A percentile compares a stretch with the other conserved stretches of the same genome.
phyloP scores from a whole-genome alignment of 352 stramenopile species.

The Globisporangium lucens region DNA sequence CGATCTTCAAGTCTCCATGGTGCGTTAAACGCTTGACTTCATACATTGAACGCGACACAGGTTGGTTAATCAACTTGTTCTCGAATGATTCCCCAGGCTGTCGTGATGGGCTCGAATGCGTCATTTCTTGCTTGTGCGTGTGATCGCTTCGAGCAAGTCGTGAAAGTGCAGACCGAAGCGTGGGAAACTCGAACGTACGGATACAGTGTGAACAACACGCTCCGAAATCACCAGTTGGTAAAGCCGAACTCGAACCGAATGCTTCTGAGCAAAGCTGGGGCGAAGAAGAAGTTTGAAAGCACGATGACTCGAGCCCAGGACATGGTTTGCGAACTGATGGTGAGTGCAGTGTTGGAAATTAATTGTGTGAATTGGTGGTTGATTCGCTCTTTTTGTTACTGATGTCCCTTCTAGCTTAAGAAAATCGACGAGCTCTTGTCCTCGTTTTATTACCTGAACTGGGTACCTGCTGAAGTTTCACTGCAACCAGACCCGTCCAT shows the following conservation, averaged over 20 bases:
- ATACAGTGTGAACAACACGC: slow-evolving; percentile 67
- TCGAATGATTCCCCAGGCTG: slow-evolving; percentile 28
- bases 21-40: slow-evolving; percentile 14
- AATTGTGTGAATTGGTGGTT: neutral
- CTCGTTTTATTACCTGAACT: slow-evolving; percentile 79
- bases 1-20: slow-evolving; percentile 75
- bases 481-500: slow-evolving; percentile 70
- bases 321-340: slow-evolving; percentile 83
- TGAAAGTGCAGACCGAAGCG: slow-evolving; percentile 62
- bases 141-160: slow-evolving; percentile 56
- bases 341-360: slow-evolving; percentile 19
- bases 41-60: neutral
- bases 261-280: slow-evolving; percentile 56
- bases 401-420: slow-evolving; percentile 45
- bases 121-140: slow-evolving; percentile 68
- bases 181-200: slow-evolving; percentile 71
- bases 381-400: neutral
- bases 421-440: slow-evolving; percentile 79
- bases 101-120: slow-evolving; percentile 73
- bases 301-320: slow-evolving; percentile 76
- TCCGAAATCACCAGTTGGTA: slow-evolving; percentile 23
- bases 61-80: too few species aligned
- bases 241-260: slow-evolving; percentile 52
- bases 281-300: slow-evolving; percentile 83
- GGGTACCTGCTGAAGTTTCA: slow-evolving; percentile 50